A percentile compares a stretch with the other conserved stretches of the same genome.
Evolutionary conservation across 208 protist genomes (phyloP).

Genomic region (Trypanosoma melophagium): DNA sequence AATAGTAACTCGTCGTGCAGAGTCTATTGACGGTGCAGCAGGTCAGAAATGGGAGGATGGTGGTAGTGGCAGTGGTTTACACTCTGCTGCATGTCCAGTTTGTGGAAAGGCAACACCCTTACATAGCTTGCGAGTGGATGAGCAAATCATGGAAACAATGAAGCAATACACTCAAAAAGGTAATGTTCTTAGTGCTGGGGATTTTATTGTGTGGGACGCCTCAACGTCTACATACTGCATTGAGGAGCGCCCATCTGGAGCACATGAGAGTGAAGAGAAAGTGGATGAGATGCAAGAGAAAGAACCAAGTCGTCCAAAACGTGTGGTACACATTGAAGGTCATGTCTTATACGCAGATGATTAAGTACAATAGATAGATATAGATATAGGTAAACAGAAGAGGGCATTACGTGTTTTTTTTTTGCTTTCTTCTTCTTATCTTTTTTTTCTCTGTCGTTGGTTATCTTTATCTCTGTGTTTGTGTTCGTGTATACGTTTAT

Average conservation of each 20-base stretch:
- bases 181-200: neutral
- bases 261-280: neutral
- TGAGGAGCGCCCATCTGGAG: neutral
- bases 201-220: constrained; percentile 27
- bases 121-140: constrained; percentile 49
- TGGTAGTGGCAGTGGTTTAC: neutral
- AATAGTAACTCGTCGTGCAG: constrained; percentile 12
- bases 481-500: neutral
- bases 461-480: neutral
- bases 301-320: constrained; percentile 13
- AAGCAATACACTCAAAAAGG: constrained; percentile 6
- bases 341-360: constrained; percentile 58
- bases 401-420: constrained; percentile 5
- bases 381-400: constrained; percentile 12
- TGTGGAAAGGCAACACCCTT: constrained; percentile 40
- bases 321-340: constrained; percentile 62
- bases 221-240: constrained; percentile 7
- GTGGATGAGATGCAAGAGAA: constrained; percentile 30
- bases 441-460: constrained; percentile 6
- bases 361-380: constrained; percentile 13
- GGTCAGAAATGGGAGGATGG: constrained; percentile 18
- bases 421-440: constrained; percentile 14
- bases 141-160: constrained; percentile 38
- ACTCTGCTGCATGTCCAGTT: constrained; percentile 40
- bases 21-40: constrained; percentile 18